Conservation (phyloP, 2,329 filamentous ascomycete species). For the Colletotrichum chlorophyti region DNA sequence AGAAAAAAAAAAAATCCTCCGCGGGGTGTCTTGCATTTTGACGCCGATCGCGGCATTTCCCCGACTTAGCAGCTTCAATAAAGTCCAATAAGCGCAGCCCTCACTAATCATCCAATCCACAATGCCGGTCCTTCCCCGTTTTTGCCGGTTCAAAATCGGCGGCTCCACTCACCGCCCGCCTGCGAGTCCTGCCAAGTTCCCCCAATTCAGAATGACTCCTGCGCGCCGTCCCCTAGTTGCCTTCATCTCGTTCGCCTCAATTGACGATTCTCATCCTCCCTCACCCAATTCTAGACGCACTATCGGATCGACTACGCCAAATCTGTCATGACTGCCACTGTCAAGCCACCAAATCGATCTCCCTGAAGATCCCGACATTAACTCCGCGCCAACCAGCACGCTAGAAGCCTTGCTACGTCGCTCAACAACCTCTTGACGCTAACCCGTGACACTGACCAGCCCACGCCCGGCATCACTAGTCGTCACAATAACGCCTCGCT, state of each 20-base stretch:
- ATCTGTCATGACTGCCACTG: constrained; percentile 8
- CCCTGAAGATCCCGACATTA: not conserved
- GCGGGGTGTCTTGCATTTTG: not conserved
- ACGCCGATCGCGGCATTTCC: constrained; percentile 15
- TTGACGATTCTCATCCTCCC: constrained; percentile 4
- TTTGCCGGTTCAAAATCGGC: too few relatives aligned
- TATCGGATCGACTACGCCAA: constrained; percentile 7
- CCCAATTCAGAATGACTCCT: not conserved
- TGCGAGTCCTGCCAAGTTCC: not conserved
- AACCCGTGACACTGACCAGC: too few relatives aligned
- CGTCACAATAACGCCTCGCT: not conserved
- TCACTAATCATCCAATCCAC: constrained; percentile 17
- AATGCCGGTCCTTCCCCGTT: not conserved
- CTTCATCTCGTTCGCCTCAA: constrained; percentile 4
- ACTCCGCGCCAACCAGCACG: not conserved
- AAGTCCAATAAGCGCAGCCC: constrained; percentile 18
- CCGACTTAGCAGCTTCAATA: constrained; percentile 1
- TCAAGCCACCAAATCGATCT: constrained; percentile 10
- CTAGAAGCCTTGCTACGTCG: constrained; percentile 15
- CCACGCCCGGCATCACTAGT: constrained; percentile 7
- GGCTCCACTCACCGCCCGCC: constrained; percentile 6
- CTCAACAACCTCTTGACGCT: too few relatives aligned
- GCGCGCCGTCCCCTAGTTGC: not conserved
- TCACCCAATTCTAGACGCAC: not conserved
- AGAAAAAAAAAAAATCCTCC: not conserved